These are phyloP conservation scores for Incumbomyces lentus DNA, from an alignment of 2,329 filamentous ascomycete species.

Conservation along the genomic window DNA sequence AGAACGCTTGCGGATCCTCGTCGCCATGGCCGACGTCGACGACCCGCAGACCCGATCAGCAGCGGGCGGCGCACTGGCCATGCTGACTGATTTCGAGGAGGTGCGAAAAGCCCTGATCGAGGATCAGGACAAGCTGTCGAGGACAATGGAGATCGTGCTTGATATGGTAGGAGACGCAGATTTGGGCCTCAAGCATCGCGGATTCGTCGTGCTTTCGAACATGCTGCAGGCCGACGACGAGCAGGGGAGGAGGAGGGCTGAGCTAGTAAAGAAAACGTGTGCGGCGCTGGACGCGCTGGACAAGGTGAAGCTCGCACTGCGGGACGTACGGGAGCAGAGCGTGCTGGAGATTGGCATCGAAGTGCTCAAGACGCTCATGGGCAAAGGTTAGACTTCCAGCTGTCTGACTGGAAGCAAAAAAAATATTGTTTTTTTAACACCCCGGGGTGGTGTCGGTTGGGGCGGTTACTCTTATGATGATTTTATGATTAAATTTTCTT, in stretches of 20 bases:
- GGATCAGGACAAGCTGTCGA: slow-evolving; percentile 38
- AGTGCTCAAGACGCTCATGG: slow-evolving; percentile 48
- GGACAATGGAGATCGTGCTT: slow-evolving; percentile 70
- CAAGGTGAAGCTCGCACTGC: slow-evolving; percentile 57
- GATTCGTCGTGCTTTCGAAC: slow-evolving; percentile 65
- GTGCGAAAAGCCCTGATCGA: slow-evolving; percentile 59
- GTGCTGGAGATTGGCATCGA: slow-evolving; percentile 63
- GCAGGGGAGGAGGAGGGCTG: slow-evolving; percentile 49
- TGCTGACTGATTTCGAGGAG: slow-evolving; percentile 66
- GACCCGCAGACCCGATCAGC: slow-evolving; percentile 70
- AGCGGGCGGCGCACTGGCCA: slow-evolving; percentile 78
- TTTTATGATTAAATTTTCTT: too few species aligned
- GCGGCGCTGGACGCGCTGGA: slow-evolving; percentile 55
- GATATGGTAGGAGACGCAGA: slow-evolving; percentile 63
- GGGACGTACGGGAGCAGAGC: slow-evolving; percentile 56
- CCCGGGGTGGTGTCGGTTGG: too few species aligned
- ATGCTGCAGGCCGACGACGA: slow-evolving; percentile 58
- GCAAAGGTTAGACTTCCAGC: neutral
- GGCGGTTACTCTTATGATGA: too few species aligned
- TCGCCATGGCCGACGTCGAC: slow-evolving; percentile 79
- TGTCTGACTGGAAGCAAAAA: too few species aligned
- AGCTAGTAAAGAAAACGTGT: slow-evolving; percentile 49
- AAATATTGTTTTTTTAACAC: too few species aligned
- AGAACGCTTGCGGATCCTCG: slow-evolving; percentile 68
- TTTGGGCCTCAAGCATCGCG: slow-evolving; percentile 47